Percentiles rank a stretch among this genome's conserved stretches.
Evolutionary conservation across 116 monocot genomes (phyloP).

Genomic region (Papilionanthe hybrid): DNA sequence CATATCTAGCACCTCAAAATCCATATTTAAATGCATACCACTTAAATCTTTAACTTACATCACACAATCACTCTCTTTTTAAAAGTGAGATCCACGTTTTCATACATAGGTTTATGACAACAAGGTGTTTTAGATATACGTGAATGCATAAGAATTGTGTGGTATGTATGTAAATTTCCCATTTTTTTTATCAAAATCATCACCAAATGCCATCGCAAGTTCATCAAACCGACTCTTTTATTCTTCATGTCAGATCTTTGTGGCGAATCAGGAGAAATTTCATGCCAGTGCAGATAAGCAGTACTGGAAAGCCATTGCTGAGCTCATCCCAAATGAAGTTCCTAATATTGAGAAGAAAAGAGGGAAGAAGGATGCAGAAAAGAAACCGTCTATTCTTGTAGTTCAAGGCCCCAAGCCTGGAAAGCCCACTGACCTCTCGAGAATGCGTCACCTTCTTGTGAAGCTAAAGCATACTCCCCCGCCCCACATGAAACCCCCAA

Average conservation of each 20-base stretch:
- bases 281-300: constrained; percentile 64
- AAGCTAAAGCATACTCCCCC: constrained; percentile 72
- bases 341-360: constrained; percentile 78
- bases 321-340: constrained; percentile 78
- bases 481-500: constrained; percentile 61
- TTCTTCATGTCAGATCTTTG: constrained; percentile 35
- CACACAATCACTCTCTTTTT: no score
- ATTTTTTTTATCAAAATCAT: not conserved
- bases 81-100: no score
- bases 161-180: no score
- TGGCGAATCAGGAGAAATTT: constrained; percentile 81
- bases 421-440: constrained; percentile 83
- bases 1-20: no score
- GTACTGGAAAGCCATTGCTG: constrained; percentile 88
- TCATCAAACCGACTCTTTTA: not conserved
- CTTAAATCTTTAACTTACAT: no score
- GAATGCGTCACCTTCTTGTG: constrained; percentile 71
- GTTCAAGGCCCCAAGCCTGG: constrained; percentile 89
- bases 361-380: constrained; percentile 73
- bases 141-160: no score
- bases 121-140: no score
- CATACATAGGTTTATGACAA: no score
- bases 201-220: not conserved
- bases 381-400: constrained; percentile 61
- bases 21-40: no score